A percentile compares a stretch with the other conserved stretches of the same genome.
Evolutionary conservation across 2,329 filamentous ascomycete genomes (phyloP).

Genomic region (Endoconidiophora laricicola): DNA sequence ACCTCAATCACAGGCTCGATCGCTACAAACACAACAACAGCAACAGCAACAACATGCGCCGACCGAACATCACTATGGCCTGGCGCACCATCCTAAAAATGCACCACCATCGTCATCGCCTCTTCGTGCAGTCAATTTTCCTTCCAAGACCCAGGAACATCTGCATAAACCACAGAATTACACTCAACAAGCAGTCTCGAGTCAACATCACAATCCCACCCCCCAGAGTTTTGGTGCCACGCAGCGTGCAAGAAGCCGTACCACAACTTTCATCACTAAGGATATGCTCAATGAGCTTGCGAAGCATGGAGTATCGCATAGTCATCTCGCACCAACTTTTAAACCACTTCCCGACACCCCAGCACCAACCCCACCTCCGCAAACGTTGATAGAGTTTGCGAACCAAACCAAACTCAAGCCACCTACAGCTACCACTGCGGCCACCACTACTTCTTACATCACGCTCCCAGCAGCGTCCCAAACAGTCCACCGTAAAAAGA

Average conservation of each 20-base stretch:
- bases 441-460: too few relatives aligned
- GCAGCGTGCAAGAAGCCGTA: constrained; percentile 5
- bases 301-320: constrained; percentile 1
- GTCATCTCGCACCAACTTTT: background rate
- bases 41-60: background rate
- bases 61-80: too few relatives aligned
- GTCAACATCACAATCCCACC: background rate
- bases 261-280: background rate
- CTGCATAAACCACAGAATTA: too few relatives aligned
- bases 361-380: constrained; percentile 9
- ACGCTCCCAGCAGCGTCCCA: too few relatives aligned
- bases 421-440: background rate
- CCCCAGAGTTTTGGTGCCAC: constrained; percentile 10
- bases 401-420: too few relatives aligned
- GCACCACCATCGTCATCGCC: background rate
- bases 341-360: constrained; percentile 8
- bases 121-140: background rate
- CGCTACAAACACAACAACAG: background rate
- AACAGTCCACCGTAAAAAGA: too few relatives aligned
- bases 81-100: too few relatives aligned
- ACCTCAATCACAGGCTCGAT: background rate
- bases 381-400: too few relatives aligned
- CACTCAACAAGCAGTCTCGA: too few relatives aligned
- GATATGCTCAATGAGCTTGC: background rate
- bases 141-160: too few relatives aligned